Base-by-base conservation (phyloP, 306 rosid genomes). In the Sophora flavescens region DNA sequence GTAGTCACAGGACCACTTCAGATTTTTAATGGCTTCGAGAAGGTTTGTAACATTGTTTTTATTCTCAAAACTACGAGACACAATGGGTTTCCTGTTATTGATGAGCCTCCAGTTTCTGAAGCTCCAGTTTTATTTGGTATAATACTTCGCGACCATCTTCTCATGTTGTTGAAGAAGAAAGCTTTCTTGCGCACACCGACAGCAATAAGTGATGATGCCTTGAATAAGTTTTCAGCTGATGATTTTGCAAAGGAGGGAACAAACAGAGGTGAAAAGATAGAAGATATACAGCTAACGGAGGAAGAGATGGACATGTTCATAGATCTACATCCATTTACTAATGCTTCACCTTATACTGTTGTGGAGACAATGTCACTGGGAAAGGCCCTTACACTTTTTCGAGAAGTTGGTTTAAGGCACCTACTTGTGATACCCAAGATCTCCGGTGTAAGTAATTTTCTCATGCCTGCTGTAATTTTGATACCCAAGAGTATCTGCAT, bases 311-410 rank as follows among this genome's bases (percentile, higher is more conserved):
- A 89, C 38, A 91, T 92, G 98, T 89, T 78, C 83, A 35, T 92
- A 11, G 97, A 96, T 80, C 86, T 95, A 62, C 99, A 92, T 92
- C 97, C 97, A 38, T 92, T 89, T 79, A 77, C 92, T 4, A 95
- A 95, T 72, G 78, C 97, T 75, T 95, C 99, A 3, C 99, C 99
- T 50, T 92, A 84, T 67, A 90, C 99, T 6, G 97, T 95, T 26
- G 89, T 92, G 81, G 99, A 90, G 79, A 87, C 99, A 6, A 95
- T 92, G 99, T 89, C 97, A 12, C 73, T 95, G 4, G 97, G 85
- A 17, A 95, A 95, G 92, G 99, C 97, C 58, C 92, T 87, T 32
- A 78, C 62, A 44, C 93, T 92, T 68, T 92, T 95, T 54, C 90
- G 99, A 58, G 87, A 86, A 82, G 87, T 91, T 41, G 97, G 97